phyloP scores from a whole-genome alignment of 2,329 filamentous ascomycete genomes.

The Lachnellula hyalina region DNA sequence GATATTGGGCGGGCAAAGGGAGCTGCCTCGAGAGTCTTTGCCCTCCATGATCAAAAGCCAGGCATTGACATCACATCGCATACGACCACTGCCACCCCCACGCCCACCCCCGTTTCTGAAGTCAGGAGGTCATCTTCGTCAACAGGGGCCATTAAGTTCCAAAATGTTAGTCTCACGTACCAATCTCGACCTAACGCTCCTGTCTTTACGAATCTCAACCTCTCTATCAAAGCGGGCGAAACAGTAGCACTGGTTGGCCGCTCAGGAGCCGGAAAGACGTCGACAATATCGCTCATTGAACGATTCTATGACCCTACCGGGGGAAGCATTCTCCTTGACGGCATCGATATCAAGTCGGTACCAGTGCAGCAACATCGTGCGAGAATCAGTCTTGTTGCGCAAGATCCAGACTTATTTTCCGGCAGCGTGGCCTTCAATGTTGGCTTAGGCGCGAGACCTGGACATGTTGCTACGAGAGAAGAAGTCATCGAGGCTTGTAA shows the following conservation, averaged over 20 bases:
- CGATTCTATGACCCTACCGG: slow-evolving; percentile 43
- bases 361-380: slow-evolving; percentile 44
- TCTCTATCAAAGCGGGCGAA: slow-evolving; percentile 53
- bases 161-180: slow-evolving; percentile 59
- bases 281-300: slow-evolving; percentile 52
- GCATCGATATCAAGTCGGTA: slow-evolving; percentile 39
- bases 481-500: slow-evolving; percentile 63
- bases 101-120: neutral
- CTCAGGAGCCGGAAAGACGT: slow-evolving; percentile 63
- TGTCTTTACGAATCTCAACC: slow-evolving; percentile 52
- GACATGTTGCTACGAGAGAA: slow-evolving; percentile 47
- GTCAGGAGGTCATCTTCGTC: slow-evolving; percentile 14
- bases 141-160: slow-evolving; percentile 44
- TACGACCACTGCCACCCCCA: neutral
- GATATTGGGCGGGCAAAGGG: slow-evolving; percentile 64
- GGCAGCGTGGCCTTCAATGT: slow-evolving; percentile 54
- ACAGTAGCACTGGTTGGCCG: slow-evolving; percentile 61
- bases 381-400: slow-evolving; percentile 50
- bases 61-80: slow-evolving; percentile 29
- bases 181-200: slow-evolving; percentile 53
- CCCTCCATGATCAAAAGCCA: slow-evolving; percentile 39
- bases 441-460: slow-evolving; percentile 48
- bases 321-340: slow-evolving; percentile 30
- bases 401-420: slow-evolving; percentile 52
- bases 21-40: slow-evolving; percentile 54